Evolutionary conservation across 2,329 filamentous ascomycete genomes (phyloP).

Genomic region (Purpureocillium lavendulum): DNA sequence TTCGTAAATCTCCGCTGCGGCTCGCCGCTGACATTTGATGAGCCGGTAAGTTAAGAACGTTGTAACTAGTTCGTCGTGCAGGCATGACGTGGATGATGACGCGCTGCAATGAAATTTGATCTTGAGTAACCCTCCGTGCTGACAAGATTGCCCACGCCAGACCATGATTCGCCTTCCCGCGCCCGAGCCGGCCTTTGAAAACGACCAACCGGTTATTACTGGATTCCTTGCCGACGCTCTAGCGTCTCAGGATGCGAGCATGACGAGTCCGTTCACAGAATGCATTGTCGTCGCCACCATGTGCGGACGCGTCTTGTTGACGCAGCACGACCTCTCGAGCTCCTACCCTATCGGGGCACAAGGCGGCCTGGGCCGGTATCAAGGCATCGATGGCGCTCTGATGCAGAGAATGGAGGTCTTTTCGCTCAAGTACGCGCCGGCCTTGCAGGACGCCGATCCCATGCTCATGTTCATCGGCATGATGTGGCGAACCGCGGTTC

Average conservation of each 20-base stretch:
- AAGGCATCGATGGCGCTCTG: background rate
- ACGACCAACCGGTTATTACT: constrained; percentile 13
- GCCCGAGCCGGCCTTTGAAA: constrained; percentile 25
- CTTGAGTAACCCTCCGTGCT: no score
- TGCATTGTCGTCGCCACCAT: constrained; percentile 22
- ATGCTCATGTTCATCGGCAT: constrained; percentile 1
- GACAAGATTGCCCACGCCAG: constrained; percentile 9
- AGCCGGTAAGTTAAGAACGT: constrained; percentile 14
- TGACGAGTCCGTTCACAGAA: constrained; percentile 22
- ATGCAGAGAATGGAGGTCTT: background rate
- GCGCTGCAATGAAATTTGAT: no score
- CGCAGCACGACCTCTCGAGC: background rate
- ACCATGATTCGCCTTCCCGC: constrained; percentile 25
- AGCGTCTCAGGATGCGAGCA: constrained; percentile 9
- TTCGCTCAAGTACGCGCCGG: background rate
- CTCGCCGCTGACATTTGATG: constrained; percentile 20
- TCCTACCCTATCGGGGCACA: background rate
- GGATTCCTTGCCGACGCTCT: constrained; percentile 22
- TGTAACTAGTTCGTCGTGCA: background rate
- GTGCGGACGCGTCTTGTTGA: constrained; percentile 4
- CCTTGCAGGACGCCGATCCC: background rate
- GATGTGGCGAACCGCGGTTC: background rate
- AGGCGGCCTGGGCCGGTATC: background rate
- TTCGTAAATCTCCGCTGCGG: constrained; percentile 22
- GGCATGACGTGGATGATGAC: background rate